phyloP scores from a whole-genome alignment of 164 flowering plant genomes.

The grape (Vitis vinifera) region ASM3070453v1 NC_081806.1:6345501-6346000 shows the following conservation, averaged over 20 bases:
- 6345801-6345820: constrained; percentile 7
- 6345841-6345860: background rate
- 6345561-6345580: background rate
- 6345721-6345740: constrained; percentile 93
- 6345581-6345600: background rate
- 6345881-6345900: background rate
- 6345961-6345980: background rate
- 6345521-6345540: constrained; percentile 57
- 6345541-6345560: constrained; percentile 56
- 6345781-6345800: constrained; percentile 54
- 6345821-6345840: background rate
- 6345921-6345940: background rate
- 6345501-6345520: constrained; percentile 86
- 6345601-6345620: background rate
- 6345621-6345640: background rate
- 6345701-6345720: constrained; percentile 67
- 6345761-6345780: constrained; percentile 81
- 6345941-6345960: background rate
- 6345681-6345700: constrained; percentile 74
- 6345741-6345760: constrained; percentile 87
- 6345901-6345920: background rate
- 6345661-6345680: constrained; percentile 72
- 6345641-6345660: background rate
- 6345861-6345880: background rate
- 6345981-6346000: background rate